Conservation (phyloP, 805 yeast genomes). For the Hanseniaspora clermontiae region DNA sequence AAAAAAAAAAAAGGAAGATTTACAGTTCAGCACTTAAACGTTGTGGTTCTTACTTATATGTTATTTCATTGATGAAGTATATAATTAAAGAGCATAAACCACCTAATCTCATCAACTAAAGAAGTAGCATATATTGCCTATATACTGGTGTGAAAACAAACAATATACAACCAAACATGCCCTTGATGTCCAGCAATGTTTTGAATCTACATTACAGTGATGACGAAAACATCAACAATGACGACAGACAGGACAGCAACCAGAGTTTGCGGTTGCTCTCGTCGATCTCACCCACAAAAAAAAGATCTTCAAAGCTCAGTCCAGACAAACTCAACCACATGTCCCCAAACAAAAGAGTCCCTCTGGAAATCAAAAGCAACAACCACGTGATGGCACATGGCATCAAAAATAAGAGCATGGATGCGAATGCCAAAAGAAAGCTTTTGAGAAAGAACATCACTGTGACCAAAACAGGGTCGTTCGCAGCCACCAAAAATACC, state of each 20-base stretch:
- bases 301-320: background rate
- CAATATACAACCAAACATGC: too few species aligned
- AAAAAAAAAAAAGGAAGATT: too few species aligned
- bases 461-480: conserved; percentile 9
- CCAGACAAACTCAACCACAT: background rate
- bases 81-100: too few species aligned
- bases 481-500: background rate
- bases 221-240: conserved; percentile 5
- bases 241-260: conserved; percentile 4
- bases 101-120: too few species aligned
- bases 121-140: too few species aligned
- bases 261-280: background rate
- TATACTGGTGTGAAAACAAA: too few species aligned
- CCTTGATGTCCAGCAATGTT: background rate
- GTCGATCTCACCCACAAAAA: conserved; percentile 6
- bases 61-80: too few species aligned
- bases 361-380: conserved; percentile 3
- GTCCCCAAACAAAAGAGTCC: background rate
- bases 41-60: too few species aligned
- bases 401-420: background rate
- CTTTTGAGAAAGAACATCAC: conserved; percentile 2
- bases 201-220: conserved; percentile 1
- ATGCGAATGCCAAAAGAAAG: background rate
- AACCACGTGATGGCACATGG: background rate
- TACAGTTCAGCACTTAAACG: background rate